These are phyloP conservation scores for Candolleomyces eurysporus DNA, from an alignment of 768 basidiomycete genomes.

Conservation along the genomic window DNA sequence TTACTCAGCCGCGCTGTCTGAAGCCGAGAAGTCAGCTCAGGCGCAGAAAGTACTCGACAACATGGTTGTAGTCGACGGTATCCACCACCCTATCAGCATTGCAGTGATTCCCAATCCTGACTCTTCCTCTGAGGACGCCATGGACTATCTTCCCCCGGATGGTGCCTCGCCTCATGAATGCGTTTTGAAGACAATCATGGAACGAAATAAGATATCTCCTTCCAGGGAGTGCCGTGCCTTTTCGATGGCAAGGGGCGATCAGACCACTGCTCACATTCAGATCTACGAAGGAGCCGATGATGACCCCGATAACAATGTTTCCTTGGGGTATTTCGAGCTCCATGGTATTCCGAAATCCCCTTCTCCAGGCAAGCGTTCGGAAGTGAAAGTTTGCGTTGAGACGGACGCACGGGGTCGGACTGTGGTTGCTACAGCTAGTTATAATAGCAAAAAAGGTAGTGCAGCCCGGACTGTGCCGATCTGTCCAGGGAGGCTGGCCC, in stretches of 20 bases:
- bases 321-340: neutral
- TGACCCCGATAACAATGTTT: neutral
- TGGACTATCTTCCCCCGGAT: neutral
- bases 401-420: neutral
- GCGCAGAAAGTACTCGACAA: neutral
- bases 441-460: neutral
- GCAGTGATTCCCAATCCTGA: neutral
- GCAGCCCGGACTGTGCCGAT: neutral
- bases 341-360: neutral
- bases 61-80: neutral
- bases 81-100: neutral
- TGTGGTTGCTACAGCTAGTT: neutral
- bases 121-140: neutral
- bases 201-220: neutral
- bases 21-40: too few relatives aligned
- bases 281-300: neutral
- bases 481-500: neutral
- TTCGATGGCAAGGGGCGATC: neutral
- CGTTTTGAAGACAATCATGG: too few relatives aligned
- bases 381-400: neutral
- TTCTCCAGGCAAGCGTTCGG: neutral
- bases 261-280: neutral
- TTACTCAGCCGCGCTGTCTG: neutral
- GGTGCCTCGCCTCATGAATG: neutral
- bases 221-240: neutral